Evolutionary conservation across 257 asterid genomes (phyloP), one percentile per base, ranked within the genome.

Genomic region (Euphrasia confusa): DNA sequence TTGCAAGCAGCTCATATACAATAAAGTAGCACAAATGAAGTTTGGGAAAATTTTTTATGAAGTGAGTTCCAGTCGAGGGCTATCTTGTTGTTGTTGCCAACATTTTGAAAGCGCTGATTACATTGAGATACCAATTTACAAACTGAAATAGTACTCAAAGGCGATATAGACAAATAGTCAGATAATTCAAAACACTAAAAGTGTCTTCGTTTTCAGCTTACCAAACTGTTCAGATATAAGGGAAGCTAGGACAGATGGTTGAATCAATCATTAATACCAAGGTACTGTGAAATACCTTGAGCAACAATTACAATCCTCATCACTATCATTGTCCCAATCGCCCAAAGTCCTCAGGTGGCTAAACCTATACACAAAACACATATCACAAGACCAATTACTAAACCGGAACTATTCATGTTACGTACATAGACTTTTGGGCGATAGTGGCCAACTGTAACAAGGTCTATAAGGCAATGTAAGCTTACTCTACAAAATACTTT

Each of bases 321-420:
- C 58, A 53, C 48, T 57, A 58, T 71, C 63, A 68, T 44, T 71
- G 80, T 65, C 68, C 60, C 82, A 92, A 71, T 4, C 78, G 73
- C 26, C 97, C 96, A 74, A 92, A 84, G 57, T 83, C 95, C 47
- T 71, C 67, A 15, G 95, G 97, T 39, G 99, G 99, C 99, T 97
- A 92, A 39, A 89, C 97, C 95, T 89, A 83, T 50, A 72, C 10
- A 44, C n/a, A 55, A 9, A 15, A 49, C 30, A 62, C 47, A 53
- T 2, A 28, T 45, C 26, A 54, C 15, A 11, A 28, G 12, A 50
- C 37, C 49, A 18, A 54, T 49, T 24, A 7, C 26, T 4, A 27
- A 27, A 7, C 37, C n/a, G 14, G 12, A 39, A 65, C 56, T 54
- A 27, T 45, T 59, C 62, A n/a, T 17, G 44, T 12, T 11, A 7